Evolutionary conservation across 2,329 filamentous ascomycete genomes (phyloP), one percentile per base, ranked within the genome.

Genomic region (Neofusicoccum sp.): DNA sequence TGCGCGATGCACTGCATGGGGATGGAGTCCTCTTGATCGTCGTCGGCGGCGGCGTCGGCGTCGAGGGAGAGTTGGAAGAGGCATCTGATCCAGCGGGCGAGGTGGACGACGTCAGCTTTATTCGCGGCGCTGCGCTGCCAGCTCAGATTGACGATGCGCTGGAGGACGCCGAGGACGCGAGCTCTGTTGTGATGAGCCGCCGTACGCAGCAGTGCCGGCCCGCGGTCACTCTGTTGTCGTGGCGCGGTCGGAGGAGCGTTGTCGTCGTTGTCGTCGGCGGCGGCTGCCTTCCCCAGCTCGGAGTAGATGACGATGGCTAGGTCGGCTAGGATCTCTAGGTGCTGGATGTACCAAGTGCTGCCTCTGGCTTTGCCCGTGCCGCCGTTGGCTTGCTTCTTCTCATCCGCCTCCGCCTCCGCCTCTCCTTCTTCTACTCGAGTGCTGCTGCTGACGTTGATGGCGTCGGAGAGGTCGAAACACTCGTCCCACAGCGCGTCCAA

Each of bases 11-110:
- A 79, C 47, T 81, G 78, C 53, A 88, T 76, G 8, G 57, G 44
- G 26, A 51, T 44, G 30, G 38, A 30, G 38, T 53, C 33, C 85
- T 83, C 14, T 86, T 73, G 0, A 73, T 72, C 20, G 4, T 85
- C 81, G 48, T 86, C 81, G 0, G 92, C 75, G 0, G 88, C 44
- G 44, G 8, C 82, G 12, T 6, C 3, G 24, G 14, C 11, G 20
- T 30, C 26, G 0, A 92, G 74, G 0, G 88, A 82, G 1, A 86
- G 79, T 63, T 89, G 88, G 65, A 93, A 89, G 2, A 95, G 79
- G 66, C 89, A 92, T 1, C 90, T 85, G 47, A 93, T 83, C 78
- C 95, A 96, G 67, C 88, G 89, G 6, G 89, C 84, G 1, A 96
- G 78, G 66, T 85, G 86, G 1, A 72, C 69, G 4, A 79, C 78